Percentiles rank a stretch among this genome's conserved stretches.
phyloP scores from a whole-genome alignment of 1,284 basidiomycete species.

The Malassezia japonica region DNA sequence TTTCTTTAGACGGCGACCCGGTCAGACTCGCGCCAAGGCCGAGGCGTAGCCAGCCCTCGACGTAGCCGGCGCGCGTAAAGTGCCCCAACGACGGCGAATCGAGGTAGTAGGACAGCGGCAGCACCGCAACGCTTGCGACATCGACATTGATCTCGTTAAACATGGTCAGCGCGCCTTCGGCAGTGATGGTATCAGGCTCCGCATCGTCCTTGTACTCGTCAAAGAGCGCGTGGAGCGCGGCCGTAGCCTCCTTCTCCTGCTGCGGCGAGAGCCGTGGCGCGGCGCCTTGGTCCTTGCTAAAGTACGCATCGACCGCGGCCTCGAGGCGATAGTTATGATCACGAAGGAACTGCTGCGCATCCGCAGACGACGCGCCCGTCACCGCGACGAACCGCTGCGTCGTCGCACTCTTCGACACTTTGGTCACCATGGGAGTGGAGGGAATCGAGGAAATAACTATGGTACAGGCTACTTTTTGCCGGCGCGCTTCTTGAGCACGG shows the following conservation, averaged over 20 bases:
- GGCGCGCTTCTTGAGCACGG: constrained; percentile 51
- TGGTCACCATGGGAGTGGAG: constrained; percentile 3
- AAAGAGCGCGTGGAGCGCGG: constrained; percentile 59
- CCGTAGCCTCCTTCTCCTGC: constrained; percentile 25
- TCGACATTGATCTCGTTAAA: constrained; percentile 33
- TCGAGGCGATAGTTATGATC: constrained; percentile 3
- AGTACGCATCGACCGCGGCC: constrained; percentile 10
- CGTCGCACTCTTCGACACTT: neutral
- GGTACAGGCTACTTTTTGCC: constrained; percentile 18
- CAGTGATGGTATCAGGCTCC: constrained; percentile 30
- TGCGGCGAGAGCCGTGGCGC: constrained; percentile 8
- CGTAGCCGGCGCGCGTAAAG: constrained; percentile 29
- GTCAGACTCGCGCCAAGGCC: constrained; percentile 11
- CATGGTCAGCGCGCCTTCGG: constrained; percentile 39
- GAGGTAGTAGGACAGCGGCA: constrained; percentile 45
- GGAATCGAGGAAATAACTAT: neutral
- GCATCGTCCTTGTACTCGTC: constrained; percentile 56
- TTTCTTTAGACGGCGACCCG: constrained; percentile 7
- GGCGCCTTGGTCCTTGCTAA: neutral
- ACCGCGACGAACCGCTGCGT: constrained; percentile 6
- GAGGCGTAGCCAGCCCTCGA: constrained; percentile 40
- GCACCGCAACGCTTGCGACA: constrained; percentile 37
- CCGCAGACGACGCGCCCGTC: constrained; percentile 2
- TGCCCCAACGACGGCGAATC: constrained; percentile 33
- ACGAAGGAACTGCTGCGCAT: constrained; percentile 10